Evolutionary conservation across 2,329 filamentous ascomycete genomes (phyloP), one percentile per base, ranked within the genome.

Genomic region (Trichoderma brevicompactum): DNA sequence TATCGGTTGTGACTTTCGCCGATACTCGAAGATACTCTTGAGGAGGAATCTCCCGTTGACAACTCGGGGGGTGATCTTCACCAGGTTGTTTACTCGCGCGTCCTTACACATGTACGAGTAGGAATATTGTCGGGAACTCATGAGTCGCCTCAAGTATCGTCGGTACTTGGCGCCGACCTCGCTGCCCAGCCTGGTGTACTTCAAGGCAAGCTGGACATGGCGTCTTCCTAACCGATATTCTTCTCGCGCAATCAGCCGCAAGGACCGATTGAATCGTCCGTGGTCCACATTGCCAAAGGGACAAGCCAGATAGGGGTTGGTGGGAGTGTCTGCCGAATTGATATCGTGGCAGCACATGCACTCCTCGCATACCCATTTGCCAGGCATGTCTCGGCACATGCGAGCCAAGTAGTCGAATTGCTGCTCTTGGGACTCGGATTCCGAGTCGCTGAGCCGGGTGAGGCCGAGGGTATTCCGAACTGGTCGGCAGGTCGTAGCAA

Each of bases 181-280:
- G 6, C 53, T 28, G 32, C 46, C 44, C 54, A 65, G 34, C 9
- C 68, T 48, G 9, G 66, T 64, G 19, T 69, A 68, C 28, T 68
- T 68, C 15, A 69, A 65, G 9, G 66, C 49, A 7, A 68, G 32
- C 41, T 69, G 68, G 13, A 65, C 43, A 15, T 69, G 65, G 19
- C 43, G 65, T 34, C 65, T 32, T 7, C 48, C 15, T 52, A 62
- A 23, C 13, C 12, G 7, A 32, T 23, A 13, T 5, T 12, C 32
- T 10, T 34, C 38, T 17, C 36, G 32, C 6, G 19, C 15, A 15
- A 23, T 40, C 28, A 41, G 32, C 48, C 10, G 28, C 59, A 60
- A 38, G 9, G 46, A n/a, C 59, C 17, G 36, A 19, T 50, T 62
- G 15, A 1, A 12, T 13, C 23, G 2, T 13, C 36, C 36, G 13